Evolutionary conservation across 176 grass and related monocot species (phyloP), one percentile per base, ranked within the genome.

Genomic region (Metroxylon sagu): DNA sequence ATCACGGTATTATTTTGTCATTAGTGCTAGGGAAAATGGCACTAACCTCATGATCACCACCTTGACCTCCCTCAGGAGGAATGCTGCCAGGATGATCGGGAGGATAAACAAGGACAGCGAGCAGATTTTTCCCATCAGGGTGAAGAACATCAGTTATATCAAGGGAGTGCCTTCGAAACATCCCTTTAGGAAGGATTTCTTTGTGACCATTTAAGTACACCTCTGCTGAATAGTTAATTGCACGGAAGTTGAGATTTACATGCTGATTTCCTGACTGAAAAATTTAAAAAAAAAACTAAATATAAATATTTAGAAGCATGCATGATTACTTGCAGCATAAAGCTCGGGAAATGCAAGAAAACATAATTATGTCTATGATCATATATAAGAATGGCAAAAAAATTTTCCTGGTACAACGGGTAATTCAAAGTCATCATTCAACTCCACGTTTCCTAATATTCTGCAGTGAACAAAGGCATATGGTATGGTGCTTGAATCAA

Each of bases 71-170:
- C 26, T 83, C 19, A 74, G 69, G 71, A 59, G 92, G 92, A 79
- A 97, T 97, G n/a, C 51, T 71, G 61, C 92, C 92, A 73, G 92
- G 92, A 74, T 97, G 87, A 73, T 91, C 87, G 61, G 92, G 92
- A 67, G 92, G 92, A 78, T 85, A 72, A 80, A 97, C 75, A 55
- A 97, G 85, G 29, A 97, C 87, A 35, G 92, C 87, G 54, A 97
- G 83, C 69, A 88, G 67, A 72, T 97, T 97, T 49, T 29, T 88
- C n/a, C 81, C 87, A 75, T 76, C 72, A 49, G 83, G 84, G 85
- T 76, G 67, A 71, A 91, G 87, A 64, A 88, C 74, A 65, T 91
- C 84, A 60, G 92, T 88, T 49, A 97, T 80, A 83, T 88, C 78
- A 25, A 97, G 76, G 54, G 81, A 82, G 62, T 88, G 92, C 70